Base-by-base conservation (phyloP, 306 rosid genomes). In the Ceratonia siliqua region DNA sequence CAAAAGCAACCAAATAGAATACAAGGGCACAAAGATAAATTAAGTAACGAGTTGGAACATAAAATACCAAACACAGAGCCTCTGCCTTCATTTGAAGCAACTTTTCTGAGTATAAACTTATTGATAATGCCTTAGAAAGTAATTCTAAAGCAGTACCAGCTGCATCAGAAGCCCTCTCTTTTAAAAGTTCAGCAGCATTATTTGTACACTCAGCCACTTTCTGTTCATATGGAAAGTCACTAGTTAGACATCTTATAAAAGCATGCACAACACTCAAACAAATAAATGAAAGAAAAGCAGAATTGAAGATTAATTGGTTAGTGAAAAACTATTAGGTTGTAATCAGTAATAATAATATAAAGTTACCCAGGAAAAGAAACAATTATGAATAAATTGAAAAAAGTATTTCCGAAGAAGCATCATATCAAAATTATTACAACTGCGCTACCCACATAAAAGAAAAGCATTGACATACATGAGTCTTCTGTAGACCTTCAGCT, bases 71-170 rank as follows among this genome's bases (percentile, higher is more conserved):
- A 83, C 68, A 77, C n/a, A 91, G 81, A 72, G 96, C 93, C 86
- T 92, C 96, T 21, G 89, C 97, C 82, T 94, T 94, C 92, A 90
- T 85, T 87, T 88, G 88, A 68, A 91, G 92, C 87, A 94, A 85
- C 50, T 80, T 88, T 82, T 94, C 98, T 6, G 97, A 91, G 85
- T 87, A 88, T 52, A 72, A 70, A 81, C 96, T 86, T 69, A 86
- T 87, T 45, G 92, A 85, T 75, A 90, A 63, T 68, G 91, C 97
- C 84, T 89, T 85, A 42, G 89, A 78, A 77, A 88, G 80, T 64
- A 83, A 75, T 67, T 88, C 88, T 36, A 91, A 79, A 68, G 98
- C 96, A 62, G 78, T 59, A 55, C 79, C 83, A 82, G 93, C 86
- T 61, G 95, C 90, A 80, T 87, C 85, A 61, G 81, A 79, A 59